Evolutionary conservation across 2,329 filamentous ascomycete genomes (phyloP), one percentile per base, ranked within the genome.

Genomic region (Ceratocystis destructans): DNA sequence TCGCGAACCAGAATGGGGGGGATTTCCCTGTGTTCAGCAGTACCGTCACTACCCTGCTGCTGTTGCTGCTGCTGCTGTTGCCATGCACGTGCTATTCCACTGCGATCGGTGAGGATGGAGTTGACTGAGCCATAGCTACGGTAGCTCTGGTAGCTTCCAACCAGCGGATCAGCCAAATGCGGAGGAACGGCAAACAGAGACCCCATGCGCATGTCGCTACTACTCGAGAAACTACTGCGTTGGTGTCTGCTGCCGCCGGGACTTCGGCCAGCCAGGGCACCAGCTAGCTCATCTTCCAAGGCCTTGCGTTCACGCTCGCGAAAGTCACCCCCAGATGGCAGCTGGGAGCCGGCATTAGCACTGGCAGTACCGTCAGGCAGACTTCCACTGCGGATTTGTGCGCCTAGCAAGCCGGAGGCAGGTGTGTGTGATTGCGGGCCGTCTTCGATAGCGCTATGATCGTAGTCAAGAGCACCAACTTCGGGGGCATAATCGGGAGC

Each of bases 1-100:
- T 92, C 88, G 77, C 91, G 93, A 64, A 96, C 87, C n/a, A 96
- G 77, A 66, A 96, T 81, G 1, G 90, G 89, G 70, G 89, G 85
- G 41, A 82, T 79, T 71, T 87, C 86, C 33, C 81, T 81, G 69
- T 84, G 82, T 8, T 53, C 63, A n/a, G 44, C 64, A 25, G 44
- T n/a, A 10, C 37, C 55, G 1, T 61, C 61, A 0, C 78, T 73
- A 10, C 73, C 71, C 69, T 71, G 28, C 70, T 71, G 65, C 69
- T 71, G 50, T 71, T 69, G 41, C 66, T 71, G 63, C 64, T 71
- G 61, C 72, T 71, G 68, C 71, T 76, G 66, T 68, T 71, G 68
- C 73, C 71, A 63, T 10, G 68, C 67, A n/a, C 45, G 64, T 4
- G 65, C 65, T 37, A 69, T 68, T 2, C 65, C 67, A 20, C 62